Base-by-base conservation (phyloP, 1,284 basidiomycete species). In the Xerocomus amazonicus region DNA sequence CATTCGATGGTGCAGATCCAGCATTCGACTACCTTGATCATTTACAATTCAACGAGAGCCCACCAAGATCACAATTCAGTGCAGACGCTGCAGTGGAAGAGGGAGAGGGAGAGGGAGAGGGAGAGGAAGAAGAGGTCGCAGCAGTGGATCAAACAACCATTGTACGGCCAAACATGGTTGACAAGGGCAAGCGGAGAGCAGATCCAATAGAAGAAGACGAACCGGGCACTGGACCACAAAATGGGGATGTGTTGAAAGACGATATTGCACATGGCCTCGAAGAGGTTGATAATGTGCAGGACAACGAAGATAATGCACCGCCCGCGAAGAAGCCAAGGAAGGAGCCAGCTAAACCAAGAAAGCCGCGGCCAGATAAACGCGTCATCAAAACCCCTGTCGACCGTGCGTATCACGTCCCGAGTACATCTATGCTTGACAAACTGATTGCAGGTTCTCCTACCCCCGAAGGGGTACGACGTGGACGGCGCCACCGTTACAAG, bases 401-500 rank as follows among this genome's bases (percentile, higher is more conserved):
- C 16, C 59, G 68, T 70, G 50, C 29, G 62, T 60, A 37, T 44
- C 6, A 10, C 10, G 12, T 23, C 10, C 6, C 13, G 0, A 6
- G 12, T 27, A 3, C 17, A 4, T 45, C 10, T n/a, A 9, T 17
- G 9, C 13, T 50, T 42, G 16, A 53, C 59, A 55, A 66, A 23
- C 33, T 12, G 29, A 29, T 39, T 45, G 32, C 43, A 61, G 62
- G 29, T 46, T 54, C 57, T 45, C 57, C 54, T 32, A 53, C 59
- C 8, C 71, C 76, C 8, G 74, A 83, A 16, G 90, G 89, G 29
- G 73, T 90, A 3, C 84, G 94, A 8, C 83, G 90, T 41, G 85
- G 90, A 29, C 76, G 74, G 43, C 84, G 95, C 17, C 74, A 79
- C 47, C 82, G 85, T 13, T 85, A 84, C 59, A 73, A 74, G 42